phyloP scores from a whole-genome alignment of 2,329 filamentous ascomycete species.

The Colletotrichum truncatum region DNA sequence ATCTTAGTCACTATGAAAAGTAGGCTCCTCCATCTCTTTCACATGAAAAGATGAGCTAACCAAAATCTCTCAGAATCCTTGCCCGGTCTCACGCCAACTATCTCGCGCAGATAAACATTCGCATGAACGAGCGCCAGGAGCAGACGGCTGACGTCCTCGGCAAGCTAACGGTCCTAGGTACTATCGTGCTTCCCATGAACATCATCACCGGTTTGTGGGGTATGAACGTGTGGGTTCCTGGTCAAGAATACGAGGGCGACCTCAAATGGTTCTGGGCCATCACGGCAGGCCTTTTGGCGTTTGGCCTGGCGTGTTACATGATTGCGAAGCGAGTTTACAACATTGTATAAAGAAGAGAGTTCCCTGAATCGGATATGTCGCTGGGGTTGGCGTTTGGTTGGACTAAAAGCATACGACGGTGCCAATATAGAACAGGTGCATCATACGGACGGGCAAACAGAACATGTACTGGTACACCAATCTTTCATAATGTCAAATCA shows the following conservation, averaged over 20 bases:
- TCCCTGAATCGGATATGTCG: background rate
- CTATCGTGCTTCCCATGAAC: constrained; percentile 98
- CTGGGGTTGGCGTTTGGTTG: background rate
- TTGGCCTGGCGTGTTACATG: constrained; percentile 82
- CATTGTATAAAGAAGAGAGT: constrained; percentile 67
- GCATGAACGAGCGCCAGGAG: constrained; percentile 98
- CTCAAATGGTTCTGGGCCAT: constrained; percentile 79
- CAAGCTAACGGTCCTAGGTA: constrained; percentile 94
- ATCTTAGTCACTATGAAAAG: constrained; percentile 96
- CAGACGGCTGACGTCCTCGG: constrained; percentile 94
- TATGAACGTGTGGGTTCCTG: constrained; percentile 97
- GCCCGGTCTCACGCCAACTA: constrained; percentile 95
- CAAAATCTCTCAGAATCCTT: constrained; percentile 70
- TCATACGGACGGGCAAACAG: constrained; percentile 27
- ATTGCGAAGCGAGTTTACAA: constrained; percentile 86
- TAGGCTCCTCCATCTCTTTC: constrained; percentile 53
- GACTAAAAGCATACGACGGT: constrained; percentile 10
- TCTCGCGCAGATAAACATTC: constrained; percentile 98
- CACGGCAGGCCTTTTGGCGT: constrained; percentile 79
- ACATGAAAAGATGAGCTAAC: background rate
- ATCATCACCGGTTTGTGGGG: constrained; percentile 99
- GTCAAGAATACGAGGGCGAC: constrained; percentile 82
- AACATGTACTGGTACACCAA: constrained; percentile 14
- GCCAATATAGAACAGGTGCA: constrained; percentile 15
- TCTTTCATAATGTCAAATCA: constrained; percentile 15